Evolutionary conservation across 495 filamentous ascomycete species (phyloP).

Genomic region (Saxophila tyrrhenica): DNA sequence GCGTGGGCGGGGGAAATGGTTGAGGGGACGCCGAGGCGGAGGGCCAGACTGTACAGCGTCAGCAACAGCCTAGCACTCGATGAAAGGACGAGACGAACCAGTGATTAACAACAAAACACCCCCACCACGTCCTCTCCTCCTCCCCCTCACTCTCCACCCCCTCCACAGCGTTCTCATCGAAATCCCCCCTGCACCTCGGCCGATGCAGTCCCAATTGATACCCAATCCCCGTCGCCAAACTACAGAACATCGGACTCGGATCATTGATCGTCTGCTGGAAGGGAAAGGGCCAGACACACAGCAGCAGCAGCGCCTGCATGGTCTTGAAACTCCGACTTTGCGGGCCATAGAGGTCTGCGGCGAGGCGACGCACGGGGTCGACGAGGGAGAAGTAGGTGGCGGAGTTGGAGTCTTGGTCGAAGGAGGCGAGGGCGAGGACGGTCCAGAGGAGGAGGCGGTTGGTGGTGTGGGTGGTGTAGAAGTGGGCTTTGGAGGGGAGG

Average conservation of each 20-base stretch:
- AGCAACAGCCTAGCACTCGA: background rate
- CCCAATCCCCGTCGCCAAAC: background rate
- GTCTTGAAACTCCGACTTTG: background rate
- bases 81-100: background rate
- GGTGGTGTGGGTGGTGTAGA: background rate
- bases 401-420: background rate
- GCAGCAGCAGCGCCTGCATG: background rate
- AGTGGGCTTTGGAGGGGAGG: background rate
- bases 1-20: background rate
- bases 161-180: background rate
- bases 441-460: background rate
- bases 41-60: background rate
- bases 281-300: background rate
- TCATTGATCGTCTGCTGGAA: slow-evolving; percentile 1
- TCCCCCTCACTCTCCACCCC: background rate
- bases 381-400: background rate
- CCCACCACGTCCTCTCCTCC: background rate
- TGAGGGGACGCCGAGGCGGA: background rate
- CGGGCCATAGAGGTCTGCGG: background rate
- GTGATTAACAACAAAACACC: background rate
- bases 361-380: background rate
- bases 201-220: background rate
- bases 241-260: background rate
- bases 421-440: background rate
- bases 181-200: background rate